Conservation (phyloP, 2,329 filamentous ascomycete species). For the Lasiodiplodia theobromae region DNA sequence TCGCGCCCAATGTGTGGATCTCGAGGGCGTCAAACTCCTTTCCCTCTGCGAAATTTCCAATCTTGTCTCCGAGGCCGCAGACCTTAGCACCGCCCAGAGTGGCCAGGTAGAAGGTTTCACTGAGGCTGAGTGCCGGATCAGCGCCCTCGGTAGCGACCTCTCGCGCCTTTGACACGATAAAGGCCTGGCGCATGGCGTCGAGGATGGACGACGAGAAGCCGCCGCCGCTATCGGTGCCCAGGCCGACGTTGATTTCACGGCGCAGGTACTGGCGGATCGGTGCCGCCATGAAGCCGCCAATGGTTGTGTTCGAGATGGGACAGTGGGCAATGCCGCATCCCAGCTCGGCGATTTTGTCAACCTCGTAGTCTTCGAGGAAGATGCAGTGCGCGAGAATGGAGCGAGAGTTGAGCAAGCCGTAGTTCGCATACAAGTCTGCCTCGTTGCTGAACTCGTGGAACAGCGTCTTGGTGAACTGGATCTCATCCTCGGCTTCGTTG, state of each 20-base stretch:
- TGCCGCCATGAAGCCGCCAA: conserved; percentile 65
- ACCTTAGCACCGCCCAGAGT: conserved; percentile 68
- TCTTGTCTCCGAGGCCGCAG: conserved; percentile 59
- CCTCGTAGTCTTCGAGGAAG: conserved; percentile 65
- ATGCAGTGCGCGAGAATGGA: conserved; percentile 73
- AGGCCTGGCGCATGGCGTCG: conserved; percentile 64
- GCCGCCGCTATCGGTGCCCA: conserved; percentile 70
- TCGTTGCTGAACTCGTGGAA: conserved; percentile 66
- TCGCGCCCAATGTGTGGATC: conserved; percentile 56
- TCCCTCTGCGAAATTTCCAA: conserved; percentile 65
- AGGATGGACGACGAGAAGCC: conserved; percentile 68
- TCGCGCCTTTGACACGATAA: conserved; percentile 56
- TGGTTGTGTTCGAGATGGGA: conserved; percentile 66
- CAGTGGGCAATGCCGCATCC: conserved; percentile 69
- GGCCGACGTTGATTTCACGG: conserved; percentile 68
- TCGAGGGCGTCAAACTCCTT: conserved; percentile 69
- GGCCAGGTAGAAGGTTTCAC: conserved; percentile 62
- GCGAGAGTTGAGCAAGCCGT: conserved; percentile 60
- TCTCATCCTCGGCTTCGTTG: conserved; percentile 69
- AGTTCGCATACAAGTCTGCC: conserved; percentile 65
- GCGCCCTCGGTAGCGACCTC: conserved; percentile 42
- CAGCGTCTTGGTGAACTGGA: conserved; percentile 60
- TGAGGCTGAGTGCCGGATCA: conserved; percentile 44
- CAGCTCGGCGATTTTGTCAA: conserved; percentile 54
- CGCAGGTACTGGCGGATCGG: conserved; percentile 65